These are phyloP conservation scores for Pochonia chlamydosporia DNA, from an alignment of 2,329 filamentous ascomycete genomes.

Conservation along the genomic window DNA sequence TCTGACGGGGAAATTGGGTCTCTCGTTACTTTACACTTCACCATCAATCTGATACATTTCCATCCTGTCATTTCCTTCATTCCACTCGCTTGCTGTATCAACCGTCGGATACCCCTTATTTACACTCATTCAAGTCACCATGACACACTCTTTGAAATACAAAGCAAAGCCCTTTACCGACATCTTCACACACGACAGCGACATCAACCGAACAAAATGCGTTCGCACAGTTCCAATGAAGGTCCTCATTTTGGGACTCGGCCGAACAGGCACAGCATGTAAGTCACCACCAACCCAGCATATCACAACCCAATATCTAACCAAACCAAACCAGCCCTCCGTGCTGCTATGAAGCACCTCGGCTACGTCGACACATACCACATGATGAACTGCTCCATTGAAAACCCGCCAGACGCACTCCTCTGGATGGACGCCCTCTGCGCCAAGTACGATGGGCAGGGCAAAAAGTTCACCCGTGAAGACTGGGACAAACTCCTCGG, in stretches of 20 bases:
- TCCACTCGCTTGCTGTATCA: too few species aligned
- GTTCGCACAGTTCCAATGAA: slow-evolving; percentile 65
- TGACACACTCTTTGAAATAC: slow-evolving; percentile 24
- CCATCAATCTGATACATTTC: too few species aligned
- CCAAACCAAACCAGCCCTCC: slow-evolving; percentile 41
- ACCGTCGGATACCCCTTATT: too few species aligned
- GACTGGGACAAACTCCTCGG: slow-evolving; percentile 66
- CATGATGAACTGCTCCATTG: slow-evolving; percentile 65
- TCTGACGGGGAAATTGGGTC: too few species aligned
- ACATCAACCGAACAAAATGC: slow-evolving; percentile 61
- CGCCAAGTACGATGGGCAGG: slow-evolving; percentile 37
- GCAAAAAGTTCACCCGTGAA: slow-evolving; percentile 48
- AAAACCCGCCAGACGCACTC: slow-evolving; percentile 52
- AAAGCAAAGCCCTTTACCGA: slow-evolving; percentile 43
- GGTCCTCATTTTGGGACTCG: slow-evolving; percentile 63
- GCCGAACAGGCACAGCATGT: slow-evolving; percentile 67
- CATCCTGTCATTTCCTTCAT: too few species aligned
- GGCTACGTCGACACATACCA: slow-evolving; percentile 67
- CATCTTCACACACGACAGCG: slow-evolving; percentile 59
- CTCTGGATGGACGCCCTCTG: slow-evolving; percentile 66
- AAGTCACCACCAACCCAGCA: slow-evolving; percentile 14
- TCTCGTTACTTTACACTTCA: too few species aligned
- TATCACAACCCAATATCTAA: too few species aligned
- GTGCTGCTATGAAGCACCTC: slow-evolving; percentile 58
- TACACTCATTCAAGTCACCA: slow-evolving; percentile 9